phyloP scores from a whole-genome alignment of 73 alveolate genomes.

The Loxodes magnus region DNA sequence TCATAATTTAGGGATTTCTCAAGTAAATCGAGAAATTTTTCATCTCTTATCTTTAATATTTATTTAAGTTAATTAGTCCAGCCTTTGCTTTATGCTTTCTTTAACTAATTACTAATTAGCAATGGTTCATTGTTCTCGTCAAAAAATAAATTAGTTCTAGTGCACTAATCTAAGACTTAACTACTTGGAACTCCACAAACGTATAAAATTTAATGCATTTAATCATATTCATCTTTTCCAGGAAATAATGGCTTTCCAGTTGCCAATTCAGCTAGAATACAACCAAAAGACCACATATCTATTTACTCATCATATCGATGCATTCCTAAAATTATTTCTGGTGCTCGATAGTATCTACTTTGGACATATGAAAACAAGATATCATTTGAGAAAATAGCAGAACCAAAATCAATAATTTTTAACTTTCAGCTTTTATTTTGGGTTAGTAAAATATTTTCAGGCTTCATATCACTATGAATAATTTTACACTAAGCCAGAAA shows the following conservation, averaged over 20 bases:
- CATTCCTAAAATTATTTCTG: slow-evolving; percentile 66
- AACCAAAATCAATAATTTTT: background rate
- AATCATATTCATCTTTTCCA: background rate
- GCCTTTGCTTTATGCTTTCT: no score
- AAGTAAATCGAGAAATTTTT: no score
- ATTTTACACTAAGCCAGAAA: background rate
- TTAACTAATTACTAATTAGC: no score
- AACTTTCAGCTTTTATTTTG: background rate
- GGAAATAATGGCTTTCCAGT: slow-evolving; percentile 1
- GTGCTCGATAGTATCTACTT: slow-evolving; percentile 44
- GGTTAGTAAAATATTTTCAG: background rate
- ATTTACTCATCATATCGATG: slow-evolving; percentile 52
- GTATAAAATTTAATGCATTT: background rate
- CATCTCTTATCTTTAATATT: no score
- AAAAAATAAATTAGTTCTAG: no score
- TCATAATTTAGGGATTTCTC: no score
- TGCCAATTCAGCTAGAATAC: background rate
- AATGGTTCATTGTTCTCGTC: no score
- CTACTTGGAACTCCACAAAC: no score
- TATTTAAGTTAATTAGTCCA: no score
- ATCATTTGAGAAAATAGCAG: background rate
- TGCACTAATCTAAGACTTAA: no score
- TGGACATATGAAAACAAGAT: background rate
- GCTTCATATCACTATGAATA: background rate
- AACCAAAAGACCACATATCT: slow-evolving; percentile 57